Base-by-base conservation (phyloP, 148 eudicot species). In the Fagopyrum homotropicum region DNA sequence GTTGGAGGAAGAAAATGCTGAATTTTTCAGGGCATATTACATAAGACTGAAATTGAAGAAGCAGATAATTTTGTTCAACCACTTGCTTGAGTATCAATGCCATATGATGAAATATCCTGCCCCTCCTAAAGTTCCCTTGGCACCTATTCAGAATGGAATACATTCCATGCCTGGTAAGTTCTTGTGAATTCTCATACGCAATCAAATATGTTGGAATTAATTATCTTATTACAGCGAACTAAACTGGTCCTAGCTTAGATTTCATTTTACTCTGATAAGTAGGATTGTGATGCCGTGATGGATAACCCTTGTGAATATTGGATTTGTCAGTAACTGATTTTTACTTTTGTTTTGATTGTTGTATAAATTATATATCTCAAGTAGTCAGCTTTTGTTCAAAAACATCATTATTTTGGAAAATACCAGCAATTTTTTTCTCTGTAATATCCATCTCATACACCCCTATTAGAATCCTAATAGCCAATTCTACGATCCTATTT, bases 1-100 rank as follows among this genome's bases (percentile, higher is more conserved):
- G 79, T 78, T 95, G 86, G 99, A 95, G 82, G 99, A 95, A 88
- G 99, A 95, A 82, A 95, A 95, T 87, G 94, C 99, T 0, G 99
- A 95, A 56, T 95, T 95, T 79, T 95, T 95, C 82, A 86, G 97
- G 82, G 94, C 97, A 19, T 95, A 95, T 82, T 92, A 92, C 85
- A 86, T 92, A 83, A 85, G 99, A 90, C 92, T 95, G 74, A 95
- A 95, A 78, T 45, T 95, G 84, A 95, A 95, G 89, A 95, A 90
- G 84, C 99, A 95, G 86, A 95, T 95, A 66, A 88, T 92, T 75
- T 69, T 90, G 80, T 95, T 95, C 83, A 95, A 95, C 80, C 89
- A 89, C 84, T 85, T 95, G 84, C 97, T 95, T 52, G 94, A 95
- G 80, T 89, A 88, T 86, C 99, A 95, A 76, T 90, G 85, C 84